Base-by-base conservation (phyloP, 495 filamentous ascomycete genomes). In the Aspergillus bridgeri region DNA sequence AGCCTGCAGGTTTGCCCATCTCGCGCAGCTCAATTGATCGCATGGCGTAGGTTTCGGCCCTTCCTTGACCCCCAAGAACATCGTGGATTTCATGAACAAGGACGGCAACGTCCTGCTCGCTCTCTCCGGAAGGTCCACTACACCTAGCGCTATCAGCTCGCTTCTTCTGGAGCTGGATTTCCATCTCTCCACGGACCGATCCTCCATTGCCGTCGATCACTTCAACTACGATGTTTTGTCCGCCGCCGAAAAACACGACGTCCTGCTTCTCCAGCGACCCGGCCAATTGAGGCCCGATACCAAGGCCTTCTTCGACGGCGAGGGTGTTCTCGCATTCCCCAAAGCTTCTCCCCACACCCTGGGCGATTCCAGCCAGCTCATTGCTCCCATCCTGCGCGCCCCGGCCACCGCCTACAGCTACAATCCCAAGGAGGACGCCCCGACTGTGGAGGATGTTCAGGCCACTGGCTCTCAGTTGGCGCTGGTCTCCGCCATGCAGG, bases 151-250 rank as follows among this genome's bases (percentile, higher is more conserved):
- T 52, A 79, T 96, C 61, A 87, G 86, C 65, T 92, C 91, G 55
- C 83, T 97, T 22, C 89, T 96, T 56, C 78, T 91, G 60, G 92
- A 98, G 74, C 77, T 97, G 68, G 95, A 96, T 67, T 90, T 98
- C 67, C 83, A 91, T 64, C 83, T 97, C 15, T 87, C 95, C n/a
- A 73, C 81, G 4, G 95, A 96, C 67, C 88, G 90, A 61, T 87
- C 86, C 42, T 83, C 89, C 33, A 75, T 92, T 27, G 87, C 94
- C 1, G 85, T 98, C 44, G 94, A 98, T 70, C 94, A 98, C 80
- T 96, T 96, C 83, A 90, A 90, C 75, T 91, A 95, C 74, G 93
- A 97, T 65, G 81, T 81, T 42, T 53, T 82, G 25, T 91, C 86
- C 52, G 85, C 91, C 11, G 59, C 83, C 33, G 91, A 96, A 58